Conservation (phyloP, 179 eudicot species). For the Beta lomatogona region DNA sequence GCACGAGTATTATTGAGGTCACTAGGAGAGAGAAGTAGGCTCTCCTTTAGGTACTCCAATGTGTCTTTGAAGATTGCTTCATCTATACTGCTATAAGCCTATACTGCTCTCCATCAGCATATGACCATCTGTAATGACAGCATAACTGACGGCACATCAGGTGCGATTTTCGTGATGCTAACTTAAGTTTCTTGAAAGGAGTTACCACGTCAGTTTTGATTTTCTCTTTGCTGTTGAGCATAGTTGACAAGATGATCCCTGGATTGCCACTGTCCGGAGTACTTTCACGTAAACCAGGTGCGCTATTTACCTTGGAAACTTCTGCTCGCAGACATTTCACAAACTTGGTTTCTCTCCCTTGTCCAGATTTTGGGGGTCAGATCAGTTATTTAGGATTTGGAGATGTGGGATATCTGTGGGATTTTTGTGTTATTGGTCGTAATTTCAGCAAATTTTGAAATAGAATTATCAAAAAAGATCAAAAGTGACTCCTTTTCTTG, state of each 20-base stretch:
- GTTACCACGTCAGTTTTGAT: not conserved
- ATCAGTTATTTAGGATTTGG: not conserved
- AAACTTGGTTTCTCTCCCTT: not conserved
- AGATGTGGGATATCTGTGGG: not conserved
- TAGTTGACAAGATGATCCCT: not conserved
- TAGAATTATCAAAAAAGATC: not conserved
- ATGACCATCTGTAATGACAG: not conserved
- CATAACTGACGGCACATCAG: not conserved
- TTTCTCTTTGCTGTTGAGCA: slow-evolving; percentile 3
- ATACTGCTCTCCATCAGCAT: not conserved
- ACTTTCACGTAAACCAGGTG: slow-evolving; percentile 17
- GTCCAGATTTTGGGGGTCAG: not conserved
- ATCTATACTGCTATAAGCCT: not conserved
- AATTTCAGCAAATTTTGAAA: not conserved
- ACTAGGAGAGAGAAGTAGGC: no score
- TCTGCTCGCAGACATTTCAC: slow-evolving; percentile 15
- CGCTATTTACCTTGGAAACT: slow-evolving; percentile 8
- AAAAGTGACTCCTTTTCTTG: not conserved
- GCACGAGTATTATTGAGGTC: no score
- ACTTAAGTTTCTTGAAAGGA: not conserved
- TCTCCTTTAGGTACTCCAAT: no score
- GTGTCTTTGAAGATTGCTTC: no score
- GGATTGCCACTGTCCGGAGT: slow-evolving; percentile 5
- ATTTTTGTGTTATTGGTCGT: not conserved
- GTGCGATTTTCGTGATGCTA: not conserved